These are phyloP conservation scores for Glycine soja DNA, from an alignment of 306 rosid genomes.

Conservation along the genomic window DNA sequence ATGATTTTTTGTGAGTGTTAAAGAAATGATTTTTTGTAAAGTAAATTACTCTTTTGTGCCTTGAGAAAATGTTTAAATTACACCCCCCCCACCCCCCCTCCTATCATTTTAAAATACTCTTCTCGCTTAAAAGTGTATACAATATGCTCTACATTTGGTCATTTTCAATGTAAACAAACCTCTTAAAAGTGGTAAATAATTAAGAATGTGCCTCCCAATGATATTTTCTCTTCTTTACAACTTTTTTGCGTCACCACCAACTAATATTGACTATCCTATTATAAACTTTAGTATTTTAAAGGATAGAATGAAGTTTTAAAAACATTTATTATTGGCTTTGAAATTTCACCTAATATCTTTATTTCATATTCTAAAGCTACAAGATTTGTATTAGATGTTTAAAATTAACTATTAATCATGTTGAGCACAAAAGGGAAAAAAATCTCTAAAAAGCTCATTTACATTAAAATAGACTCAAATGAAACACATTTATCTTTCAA, in stretches of 20 bases:
- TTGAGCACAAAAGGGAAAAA: not conserved
- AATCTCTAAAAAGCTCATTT: not conserved
- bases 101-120: not conserved
- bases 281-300: not conserved
- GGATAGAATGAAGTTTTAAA: not conserved
- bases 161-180: not conserved
- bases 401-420: slow-evolving; percentile 7
- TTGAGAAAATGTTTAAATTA: not conserved
- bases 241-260: not conserved
- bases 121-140: not conserved
- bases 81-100: not conserved
- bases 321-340: not conserved
- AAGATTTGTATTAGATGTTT: not conserved
- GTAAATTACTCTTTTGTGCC: not conserved
- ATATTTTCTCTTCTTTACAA: not conserved
- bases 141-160: not conserved
- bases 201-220: not conserved
- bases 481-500: not conserved
- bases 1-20: not conserved
- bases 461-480: not conserved
- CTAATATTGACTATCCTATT: not conserved
- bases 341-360: not conserved
- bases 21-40: not conserved
- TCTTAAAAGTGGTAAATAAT: not conserved
- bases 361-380: not conserved